Base-by-base conservation (phyloP, 176 grass and related monocot genomes). In the Aegilops umbellulata region DNA sequence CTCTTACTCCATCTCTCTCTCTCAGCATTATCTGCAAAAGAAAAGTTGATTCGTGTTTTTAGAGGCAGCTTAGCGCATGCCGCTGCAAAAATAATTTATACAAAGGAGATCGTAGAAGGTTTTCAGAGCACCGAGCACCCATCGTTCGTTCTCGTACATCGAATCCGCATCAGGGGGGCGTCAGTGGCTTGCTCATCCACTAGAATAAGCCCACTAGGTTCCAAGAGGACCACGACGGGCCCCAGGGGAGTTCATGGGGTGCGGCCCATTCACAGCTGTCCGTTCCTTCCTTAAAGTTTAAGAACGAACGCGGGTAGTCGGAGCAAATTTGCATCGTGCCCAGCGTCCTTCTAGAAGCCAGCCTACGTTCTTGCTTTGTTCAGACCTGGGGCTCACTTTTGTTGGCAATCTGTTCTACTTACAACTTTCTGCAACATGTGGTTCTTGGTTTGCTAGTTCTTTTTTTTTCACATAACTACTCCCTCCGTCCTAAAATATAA, bases 271-370 rank as follows among this genome's bases (percentile, higher is more conserved):
- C 14, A 24, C 60, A 25, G 69, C 2, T 30, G 51, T 27, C 19
- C 2, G 6, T 53, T 53, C 49, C 46, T 39, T 9, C 35, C 25
- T 32, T 15, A 4, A 46, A 35, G 61, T 1, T 46, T 51, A 11
- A 58, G 60, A 16, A 51, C 15, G 60, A 16, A 51, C 15, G 60
- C 85, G 77, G 26, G 15, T 9, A 57, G 77, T 29, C 49, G 77
- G 69, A 11, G 8, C n/a, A 23, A 47, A 17, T 35, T 49, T 25
- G 83, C 31, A 47, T 60, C 32, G 77, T 84, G 12, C 35, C 34
- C 25, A 24, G 41, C 36, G 3, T 9, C 8, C 70, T 85, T 86
- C 79, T 90, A 42, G 88, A 90, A 86, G 73, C 73, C 60, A 86
- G 73, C 65, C 60, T 38, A 79, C 58, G n/a, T 27, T 73, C 32